Evolutionary conservation across 1,284 basidiomycete genomes (phyloP), one percentile per base, ranked within the genome.

Genomic region (Leccinum subrobustum): DNA sequence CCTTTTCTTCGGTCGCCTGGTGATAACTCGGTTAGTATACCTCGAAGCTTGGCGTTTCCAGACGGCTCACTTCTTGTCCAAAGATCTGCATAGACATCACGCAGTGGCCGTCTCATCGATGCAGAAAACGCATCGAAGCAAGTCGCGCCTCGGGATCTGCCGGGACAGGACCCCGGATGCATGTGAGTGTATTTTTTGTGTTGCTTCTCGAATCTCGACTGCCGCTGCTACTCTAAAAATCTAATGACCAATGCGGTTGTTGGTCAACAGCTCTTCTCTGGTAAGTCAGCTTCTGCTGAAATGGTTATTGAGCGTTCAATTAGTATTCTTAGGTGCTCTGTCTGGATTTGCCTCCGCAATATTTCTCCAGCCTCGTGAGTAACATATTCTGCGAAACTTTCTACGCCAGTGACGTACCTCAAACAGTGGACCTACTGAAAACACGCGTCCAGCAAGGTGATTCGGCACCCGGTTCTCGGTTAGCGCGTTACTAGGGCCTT

Each of bases 1-100:
- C 95, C 73, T 95, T 92, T 80, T 98, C 96, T 78, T 98, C 95
- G 23, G 95, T 96, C 39, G 95, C 95, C 92, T 96, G 69, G 12
- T 35, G n/a, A 60, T 14, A 56, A 65, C 48, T 57, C 18, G 31
- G 57, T 65, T 35, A 64, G 61, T 3, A 56, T 61, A 47, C 44
- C 31, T 59, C 37, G 60, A 11, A 6, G 8, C 1, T 4, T 0
- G 6, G 23, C 18, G 51, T 44, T 16, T 2, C 33, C 14, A 20
- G 54, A 47, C 2, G 6, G 57, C 52, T 55, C 66, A 79, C 79
- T 66, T 81, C 75, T 44, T 79, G 68, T 37, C 74, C 73, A 63
- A 81, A 81, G 62, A 81, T 81, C 63, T 79, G 80, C 69, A 81
- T 70, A 31, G 80, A 81, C 79, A 81, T 81, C 2, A 54, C 61